Evolutionary conservation across 2,329 filamentous ascomycete genomes (phyloP).

Genomic region (Colletotrichum tropicicola): DNA sequence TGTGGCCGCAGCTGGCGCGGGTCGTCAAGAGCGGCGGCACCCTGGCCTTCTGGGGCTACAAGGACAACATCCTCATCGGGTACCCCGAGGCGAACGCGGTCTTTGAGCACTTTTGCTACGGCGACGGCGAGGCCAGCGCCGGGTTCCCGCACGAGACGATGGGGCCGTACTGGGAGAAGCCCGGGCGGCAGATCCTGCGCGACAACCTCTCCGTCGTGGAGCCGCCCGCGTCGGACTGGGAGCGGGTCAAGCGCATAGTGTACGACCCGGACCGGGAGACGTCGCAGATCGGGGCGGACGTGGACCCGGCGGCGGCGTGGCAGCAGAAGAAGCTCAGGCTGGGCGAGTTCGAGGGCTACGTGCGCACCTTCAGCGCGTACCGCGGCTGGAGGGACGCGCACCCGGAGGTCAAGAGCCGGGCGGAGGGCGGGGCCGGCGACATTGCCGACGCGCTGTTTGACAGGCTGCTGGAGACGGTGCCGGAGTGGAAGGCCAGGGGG

Average conservation of each 20-base stretch:
- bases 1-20: slow-evolving; percentile 64
- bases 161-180: slow-evolving; percentile 69
- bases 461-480: slow-evolving; percentile 61
- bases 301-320: slow-evolving; percentile 48
- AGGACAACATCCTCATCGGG: slow-evolving; percentile 68
- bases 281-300: slow-evolving; percentile 39
- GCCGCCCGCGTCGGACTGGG: slow-evolving; percentile 61
- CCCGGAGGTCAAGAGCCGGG: slow-evolving; percentile 56
- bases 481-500: slow-evolving; percentile 58
- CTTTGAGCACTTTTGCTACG: slow-evolving; percentile 65
- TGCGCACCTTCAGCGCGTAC: slow-evolving; percentile 68
- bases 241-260: slow-evolving; percentile 59
- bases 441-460: slow-evolving; percentile 71
- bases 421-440: slow-evolving; percentile 66
- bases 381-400: slow-evolving; percentile 66
- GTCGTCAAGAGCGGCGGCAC: slow-evolving; percentile 64
- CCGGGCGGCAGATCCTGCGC: slow-evolving; percentile 64
- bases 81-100: slow-evolving; percentile 60
- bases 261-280: slow-evolving; percentile 63
- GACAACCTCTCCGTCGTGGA: slow-evolving; percentile 59
- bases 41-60: slow-evolving; percentile 74
- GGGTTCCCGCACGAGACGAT: slow-evolving; percentile 58
- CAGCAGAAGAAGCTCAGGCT: slow-evolving; percentile 63
- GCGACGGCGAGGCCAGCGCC: slow-evolving; percentile 50
- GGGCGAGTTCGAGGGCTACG: slow-evolving; percentile 68